Conservation (phyloP, 352 stramenopile genomes). For the Globisporangium iwayamae region DNA sequence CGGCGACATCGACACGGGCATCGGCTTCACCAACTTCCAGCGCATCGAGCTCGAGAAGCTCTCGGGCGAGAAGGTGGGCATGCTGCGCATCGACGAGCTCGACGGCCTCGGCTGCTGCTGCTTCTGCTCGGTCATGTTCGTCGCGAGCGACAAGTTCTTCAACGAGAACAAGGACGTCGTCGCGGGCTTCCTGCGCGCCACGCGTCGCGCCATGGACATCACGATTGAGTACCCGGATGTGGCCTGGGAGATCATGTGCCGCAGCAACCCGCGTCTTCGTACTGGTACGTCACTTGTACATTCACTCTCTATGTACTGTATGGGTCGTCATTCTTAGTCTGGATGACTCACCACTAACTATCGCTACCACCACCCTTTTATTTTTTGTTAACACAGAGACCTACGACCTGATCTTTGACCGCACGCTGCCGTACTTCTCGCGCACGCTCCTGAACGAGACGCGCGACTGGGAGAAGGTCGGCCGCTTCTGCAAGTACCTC, state of each 20-base stretch:
- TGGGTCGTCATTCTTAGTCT: neutral
- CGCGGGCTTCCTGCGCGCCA: conserved; percentile 40
- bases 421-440: conserved; percentile 48
- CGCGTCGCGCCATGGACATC: conserved; percentile 44
- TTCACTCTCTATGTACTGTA: neutral
- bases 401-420: conserved; percentile 51
- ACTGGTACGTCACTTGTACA: conserved; percentile 20
- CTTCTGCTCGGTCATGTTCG: conserved; percentile 59
- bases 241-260: conserved; percentile 49
- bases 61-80: conserved; percentile 42
- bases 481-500: conserved; percentile 54
- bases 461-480: conserved; percentile 53
- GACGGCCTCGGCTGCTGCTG: conserved; percentile 47
- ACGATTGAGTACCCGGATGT: conserved; percentile 47
- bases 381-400: conserved; percentile 20
- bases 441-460: conserved; percentile 45
- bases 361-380: neutral
- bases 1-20: conserved; percentile 46
- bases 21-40: conserved; percentile 57
- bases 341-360: neutral
- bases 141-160: conserved; percentile 45
- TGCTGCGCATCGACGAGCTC: conserved; percentile 50
- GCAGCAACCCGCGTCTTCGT: conserved; percentile 48
- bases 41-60: conserved; percentile 48
- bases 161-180: conserved; percentile 42